Conservation (phyloP, 306 rosid species). For the Spatholobus suberectus region DNA sequence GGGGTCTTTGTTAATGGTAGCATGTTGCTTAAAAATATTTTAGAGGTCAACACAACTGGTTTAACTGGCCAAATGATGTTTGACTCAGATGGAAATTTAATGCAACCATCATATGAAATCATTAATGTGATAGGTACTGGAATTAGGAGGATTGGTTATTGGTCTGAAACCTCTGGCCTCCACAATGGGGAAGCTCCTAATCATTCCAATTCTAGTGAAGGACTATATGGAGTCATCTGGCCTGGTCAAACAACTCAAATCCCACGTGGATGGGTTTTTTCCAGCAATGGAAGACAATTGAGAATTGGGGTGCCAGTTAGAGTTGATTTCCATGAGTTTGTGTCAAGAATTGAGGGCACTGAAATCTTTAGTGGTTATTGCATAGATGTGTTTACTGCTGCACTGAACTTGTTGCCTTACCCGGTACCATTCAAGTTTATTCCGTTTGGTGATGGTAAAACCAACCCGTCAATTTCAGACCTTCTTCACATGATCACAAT, state of each 20-base stretch:
- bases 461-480: constrained; percentile 53
- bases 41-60: constrained; percentile 67
- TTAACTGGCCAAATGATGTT: constrained; percentile 61
- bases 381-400: constrained; percentile 78
- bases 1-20: constrained; percentile 62
- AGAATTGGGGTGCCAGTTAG: constrained; percentile 70
- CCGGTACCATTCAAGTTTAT: constrained; percentile 60
- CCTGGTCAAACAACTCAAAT: constrained; percentile 66
- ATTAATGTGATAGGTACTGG: constrained; percentile 75
- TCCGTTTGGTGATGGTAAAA: constrained; percentile 70
- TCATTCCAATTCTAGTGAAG: constrained; percentile 48
- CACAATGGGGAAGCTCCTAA: constrained; percentile 49
- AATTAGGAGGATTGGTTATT: constrained; percentile 71
- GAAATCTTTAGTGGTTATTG: constrained; percentile 71
- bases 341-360: constrained; percentile 50
- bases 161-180: constrained; percentile 75
- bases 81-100: constrained; percentile 51
- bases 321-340: constrained; percentile 66
- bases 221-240: constrained; percentile 58
- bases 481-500: constrained; percentile 58
- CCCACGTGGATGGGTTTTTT: constrained; percentile 88
- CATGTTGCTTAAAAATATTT: constrained; percentile 46
- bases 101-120: constrained; percentile 66
- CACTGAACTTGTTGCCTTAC: constrained; percentile 65
- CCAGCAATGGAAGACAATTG: constrained; percentile 65